Base-by-base conservation (phyloP, 257 asterid species). In the Solanum pinnatisectum region DNA sequence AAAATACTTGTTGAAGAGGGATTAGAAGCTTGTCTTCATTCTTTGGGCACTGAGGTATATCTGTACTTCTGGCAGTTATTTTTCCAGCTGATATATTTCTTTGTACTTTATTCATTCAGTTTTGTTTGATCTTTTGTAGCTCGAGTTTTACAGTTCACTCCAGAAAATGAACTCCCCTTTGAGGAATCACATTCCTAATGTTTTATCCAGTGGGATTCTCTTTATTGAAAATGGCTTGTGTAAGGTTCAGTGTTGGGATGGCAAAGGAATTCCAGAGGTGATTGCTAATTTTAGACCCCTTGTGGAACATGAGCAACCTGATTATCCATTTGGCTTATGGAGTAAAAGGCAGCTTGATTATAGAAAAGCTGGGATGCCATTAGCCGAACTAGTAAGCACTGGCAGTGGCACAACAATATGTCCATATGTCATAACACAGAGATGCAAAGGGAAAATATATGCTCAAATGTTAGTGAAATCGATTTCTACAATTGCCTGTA, bases 21-120 rank as follows among this genome's bases (percentile, higher is more conserved):
- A 79, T 88, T 92, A 83, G 98, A 95, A 89, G 93, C 94, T 90
- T 94, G 96, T 86, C 98, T 97, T 87, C 93, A 94, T 93, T 91
- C 95, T 90, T 92, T 97, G 90, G 99, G 99, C 90, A 94, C 99
- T 60, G 99, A 97, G 97, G 99, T 96, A 94, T 86, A 33, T 49
- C 91, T 77, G 86, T 15, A 44, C 68, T 87, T 52, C 84, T 49
- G 37, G 76, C 16, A 40, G 59, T 9, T 88, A 44, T 77, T 56
- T 52, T 40, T 71, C 77, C 46, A 77, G 73, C 56, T 74, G 23
- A 84, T 86, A 82, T 84, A 37, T 40, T 52, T 73, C 49, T 10
- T 84, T 86, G 87, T 84, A 65, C 10, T 35, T 68, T 30, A 84
- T 81, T 88, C 87, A 85, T 84, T 70, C 46, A 81, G 83, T 88